phyloP scores from a whole-genome alignment of 1,284 basidiomycete genomes.

The Wolfiporia cocos region DNA sequence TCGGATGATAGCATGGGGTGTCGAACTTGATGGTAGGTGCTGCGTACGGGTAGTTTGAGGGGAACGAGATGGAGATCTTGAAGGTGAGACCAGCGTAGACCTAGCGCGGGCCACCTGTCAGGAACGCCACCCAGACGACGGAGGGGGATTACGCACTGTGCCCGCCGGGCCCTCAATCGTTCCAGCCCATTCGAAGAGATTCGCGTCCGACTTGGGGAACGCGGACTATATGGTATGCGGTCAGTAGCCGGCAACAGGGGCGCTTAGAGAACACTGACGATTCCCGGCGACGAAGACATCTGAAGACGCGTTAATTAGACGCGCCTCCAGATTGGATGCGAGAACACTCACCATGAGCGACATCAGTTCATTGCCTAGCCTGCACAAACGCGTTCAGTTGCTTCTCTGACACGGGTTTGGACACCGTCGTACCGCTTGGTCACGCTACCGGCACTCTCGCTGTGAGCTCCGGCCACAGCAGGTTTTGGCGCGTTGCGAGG shows the following conservation, averaged over 20 bases:
- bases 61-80: slow-evolving; percentile 77
- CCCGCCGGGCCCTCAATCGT: slow-evolving; percentile 75
- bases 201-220: slow-evolving; percentile 77
- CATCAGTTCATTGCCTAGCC: slow-evolving; percentile 78
- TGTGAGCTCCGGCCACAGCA: slow-evolving; percentile 39
- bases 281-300: slow-evolving; percentile 83
- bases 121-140: no score
- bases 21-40: slow-evolving; percentile 78
- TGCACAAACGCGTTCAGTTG: slow-evolving; percentile 19
- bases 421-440: slow-evolving; percentile 58
- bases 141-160: slow-evolving; percentile 63
- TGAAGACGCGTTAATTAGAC: slow-evolving; percentile 28
- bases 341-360: slow-evolving; percentile 76
- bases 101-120: slow-evolving; percentile 37
- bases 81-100: slow-evolving; percentile 73
- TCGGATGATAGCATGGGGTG: slow-evolving; percentile 82
- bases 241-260: neutral
- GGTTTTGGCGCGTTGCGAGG: slow-evolving; percentile 51
- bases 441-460: slow-evolving; percentile 64
- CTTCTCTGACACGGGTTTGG: slow-evolving; percentile 6
- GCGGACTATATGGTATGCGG: slow-evolving; percentile 50
- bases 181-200: slow-evolving; percentile 79
- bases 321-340: no score
- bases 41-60: slow-evolving; percentile 79
- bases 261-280: slow-evolving; percentile 39